Conservation (phyloP, 2,329 filamentous ascomycete genomes). For the Volutella citrinella region DNA sequence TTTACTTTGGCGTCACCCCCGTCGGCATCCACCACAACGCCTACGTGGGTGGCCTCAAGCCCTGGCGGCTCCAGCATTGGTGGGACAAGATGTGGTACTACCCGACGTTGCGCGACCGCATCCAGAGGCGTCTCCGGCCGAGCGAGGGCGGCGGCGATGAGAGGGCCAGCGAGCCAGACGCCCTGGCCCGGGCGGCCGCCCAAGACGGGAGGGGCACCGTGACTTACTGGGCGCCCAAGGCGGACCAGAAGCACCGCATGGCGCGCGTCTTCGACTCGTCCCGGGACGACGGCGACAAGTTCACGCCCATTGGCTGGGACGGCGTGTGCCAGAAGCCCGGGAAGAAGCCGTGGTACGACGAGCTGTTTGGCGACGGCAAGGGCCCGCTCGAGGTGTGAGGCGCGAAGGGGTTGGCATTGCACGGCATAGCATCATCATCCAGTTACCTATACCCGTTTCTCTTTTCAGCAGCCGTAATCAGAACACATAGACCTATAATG, state of each 20-base stretch:
- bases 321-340: constrained; percentile 30
- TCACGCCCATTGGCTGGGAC: constrained; percentile 28
- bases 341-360: constrained; percentile 28
- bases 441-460: too few relatives aligned
- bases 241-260: constrained; percentile 10
- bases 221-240: constrained; percentile 22
- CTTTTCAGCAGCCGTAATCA: too few relatives aligned
- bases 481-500: too few relatives aligned
- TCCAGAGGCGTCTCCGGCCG: constrained; percentile 23
- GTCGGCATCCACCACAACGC: constrained; percentile 37
- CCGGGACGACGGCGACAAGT: constrained; percentile 11
- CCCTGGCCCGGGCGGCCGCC: constrained; percentile 8
- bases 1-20: constrained; percentile 34
- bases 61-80: constrained; percentile 30
- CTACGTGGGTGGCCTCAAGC: constrained; percentile 31
- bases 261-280: constrained; percentile 24
- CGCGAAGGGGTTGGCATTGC: too few relatives aligned
- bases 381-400: constrained; percentile 23
- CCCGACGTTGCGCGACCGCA: constrained; percentile 27
- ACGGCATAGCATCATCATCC: too few relatives aligned
- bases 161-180: constrained; percentile 22
- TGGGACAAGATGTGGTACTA: constrained; percentile 37
- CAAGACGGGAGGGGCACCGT: constrained; percentile 5
- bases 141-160: constrained; percentile 4
- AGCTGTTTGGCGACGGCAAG: constrained; percentile 31